These are phyloP conservation scores for Trichosporon inkin DNA, from an alignment of 1,284 basidiomycete species.

Conservation along the genomic window DNA sequence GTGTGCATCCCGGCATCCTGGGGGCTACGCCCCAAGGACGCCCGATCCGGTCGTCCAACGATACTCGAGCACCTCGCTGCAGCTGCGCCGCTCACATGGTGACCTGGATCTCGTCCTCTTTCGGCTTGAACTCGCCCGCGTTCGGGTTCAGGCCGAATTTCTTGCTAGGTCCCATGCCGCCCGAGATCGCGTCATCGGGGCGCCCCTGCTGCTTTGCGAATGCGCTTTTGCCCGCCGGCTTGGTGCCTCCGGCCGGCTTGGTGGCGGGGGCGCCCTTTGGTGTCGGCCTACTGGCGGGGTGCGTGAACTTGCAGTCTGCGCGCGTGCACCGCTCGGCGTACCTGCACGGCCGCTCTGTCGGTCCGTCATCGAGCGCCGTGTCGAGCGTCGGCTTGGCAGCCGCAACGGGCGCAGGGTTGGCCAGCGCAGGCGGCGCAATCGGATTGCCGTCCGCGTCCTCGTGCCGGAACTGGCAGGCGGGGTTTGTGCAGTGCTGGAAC, in stretches of 20 bases:
- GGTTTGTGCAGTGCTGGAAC: slow-evolving; percentile 50
- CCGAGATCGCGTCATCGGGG: slow-evolving; percentile 14
- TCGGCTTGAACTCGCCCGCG: slow-evolving; percentile 37
- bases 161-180: slow-evolving; percentile 34
- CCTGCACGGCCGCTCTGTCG: slow-evolving; percentile 32
- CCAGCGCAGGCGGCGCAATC: slow-evolving; percentile 47
- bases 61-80: no score
- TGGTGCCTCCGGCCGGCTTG: slow-evolving; percentile 1
- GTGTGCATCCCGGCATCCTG: no score
- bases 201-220: neutral
- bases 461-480: slow-evolving; percentile 49
- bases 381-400: slow-evolving; percentile 11
- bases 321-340: slow-evolving; percentile 46
- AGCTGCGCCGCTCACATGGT: slow-evolving; percentile 11
- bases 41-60: no score
- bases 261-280: slow-evolving; percentile 21
- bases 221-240: neutral
- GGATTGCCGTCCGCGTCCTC: slow-evolving; percentile 49
- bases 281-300: slow-evolving; percentile 33
- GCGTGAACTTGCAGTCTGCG: slow-evolving; percentile 42
- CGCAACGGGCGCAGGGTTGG: slow-evolving; percentile 16
- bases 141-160: slow-evolving; percentile 39
- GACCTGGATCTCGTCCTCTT: slow-evolving; percentile 25
- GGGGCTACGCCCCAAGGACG: no score
- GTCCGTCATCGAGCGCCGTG: slow-evolving; percentile 30